These are phyloP conservation scores for Obba rivulosa DNA, from an alignment of 768 basidiomycete species.

Conservation along the genomic window DNA sequence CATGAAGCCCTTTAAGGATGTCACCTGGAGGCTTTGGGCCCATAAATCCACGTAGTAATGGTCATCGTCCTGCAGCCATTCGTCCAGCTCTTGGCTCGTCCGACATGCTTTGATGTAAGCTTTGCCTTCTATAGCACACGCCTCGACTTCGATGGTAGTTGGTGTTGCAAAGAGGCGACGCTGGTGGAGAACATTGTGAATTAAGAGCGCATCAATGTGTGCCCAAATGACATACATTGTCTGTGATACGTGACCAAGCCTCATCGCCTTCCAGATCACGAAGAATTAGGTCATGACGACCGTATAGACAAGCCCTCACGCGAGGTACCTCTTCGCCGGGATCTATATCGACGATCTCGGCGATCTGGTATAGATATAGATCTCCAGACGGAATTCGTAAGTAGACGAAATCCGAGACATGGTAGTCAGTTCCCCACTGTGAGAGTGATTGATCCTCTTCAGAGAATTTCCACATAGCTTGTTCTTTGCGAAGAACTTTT, in stretches of 20 bases:
- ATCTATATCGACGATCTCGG: constrained; percentile 44
- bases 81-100: constrained; percentile 24
- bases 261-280: not conserved
- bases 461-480: constrained; percentile 21
- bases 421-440: constrained; percentile 43
- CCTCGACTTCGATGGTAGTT: constrained; percentile 19
- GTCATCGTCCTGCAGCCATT: constrained; percentile 51
- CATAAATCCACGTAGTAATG: constrained; percentile 51
- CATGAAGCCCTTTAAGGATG: constrained; percentile 11
- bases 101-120: constrained; percentile 42
- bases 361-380: constrained; percentile 41
- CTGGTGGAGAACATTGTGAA: constrained; percentile 10
- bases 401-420: constrained; percentile 59
- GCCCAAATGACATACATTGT: constrained; percentile 8
- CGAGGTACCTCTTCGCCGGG: constrained; percentile 17
- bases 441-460: constrained; percentile 28
- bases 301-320: constrained; percentile 37
- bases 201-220: too few species aligned
- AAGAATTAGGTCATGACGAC: constrained; percentile 39
- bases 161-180: constrained; percentile 38
- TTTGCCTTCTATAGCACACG: constrained; percentile 44
- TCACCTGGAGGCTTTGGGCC: constrained; percentile 7
- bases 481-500: constrained; percentile 21
- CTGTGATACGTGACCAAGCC: not conserved
- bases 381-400: constrained; percentile 28